Base-by-base conservation (phyloP, 2,329 filamentous ascomycete species). In the Fusarium floridanum region DNA sequence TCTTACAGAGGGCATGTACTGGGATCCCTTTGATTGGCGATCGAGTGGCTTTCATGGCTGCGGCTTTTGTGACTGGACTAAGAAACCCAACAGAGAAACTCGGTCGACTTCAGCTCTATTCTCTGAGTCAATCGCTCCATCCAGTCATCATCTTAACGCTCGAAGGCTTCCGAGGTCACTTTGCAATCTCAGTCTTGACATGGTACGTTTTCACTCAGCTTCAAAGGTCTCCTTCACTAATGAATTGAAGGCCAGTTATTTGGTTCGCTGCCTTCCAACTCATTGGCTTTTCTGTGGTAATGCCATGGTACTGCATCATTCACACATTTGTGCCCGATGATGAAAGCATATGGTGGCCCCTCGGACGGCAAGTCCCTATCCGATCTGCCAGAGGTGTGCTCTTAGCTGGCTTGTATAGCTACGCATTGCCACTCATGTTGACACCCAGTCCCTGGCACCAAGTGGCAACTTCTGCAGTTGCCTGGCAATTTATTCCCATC, bases 301-400 rank as follows among this genome's bases (percentile, higher is more conserved):
- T 71, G 63, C 71, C 71, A 39, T 66, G 68, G 32, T 73, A 71
- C 29, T 73, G 65, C n/a, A 69, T 69, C 36, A 66, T 48, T 3
- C 71, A 71, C 24, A 66, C 68, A 3, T 60, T 37, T 7, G 56
- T 67, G 12, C 71, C 71, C 2, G 60, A 73, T 27, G 36, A 41
- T 2, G 68, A 71, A 43, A 61, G 64, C 1, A 66, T 71, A 55
- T 71, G 71, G 68, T 71, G 68, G 71, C 71, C 71, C 1, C 59
- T 67, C 5, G 63, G 50, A 20, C 55, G 68, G 32, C 48, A 48
- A 3, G 65, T 73, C 16, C 61, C 59, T 9, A 39, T 57, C 10
- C 56, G 65, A 34, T 55, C 34, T 20, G 67, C 68, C 3, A n/a
- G 48, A 59, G 10, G 29, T 37, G 2, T 43, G 64, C 62, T 61